These are phyloP conservation scores for Fusarium euwallaceae DNA, from an alignment of 2,329 filamentous ascomycete species.

Conservation along the genomic window DNA sequence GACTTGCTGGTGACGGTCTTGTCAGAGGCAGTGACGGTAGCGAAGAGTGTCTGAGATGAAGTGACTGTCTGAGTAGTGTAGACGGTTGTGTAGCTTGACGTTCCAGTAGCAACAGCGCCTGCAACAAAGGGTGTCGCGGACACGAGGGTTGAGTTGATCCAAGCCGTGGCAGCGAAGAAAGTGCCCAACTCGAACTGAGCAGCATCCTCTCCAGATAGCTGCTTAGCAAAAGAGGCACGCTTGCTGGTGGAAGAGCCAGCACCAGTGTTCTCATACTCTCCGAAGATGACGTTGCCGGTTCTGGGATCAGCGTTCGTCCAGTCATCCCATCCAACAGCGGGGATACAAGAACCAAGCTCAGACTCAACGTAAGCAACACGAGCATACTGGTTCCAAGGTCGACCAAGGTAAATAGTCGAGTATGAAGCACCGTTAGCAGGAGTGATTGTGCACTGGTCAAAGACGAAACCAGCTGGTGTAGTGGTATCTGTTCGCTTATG, in stretches of 20 bases:
- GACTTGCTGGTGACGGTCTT: constrained; percentile 31
- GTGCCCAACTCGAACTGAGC: constrained; percentile 36
- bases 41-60: constrained; percentile 31
- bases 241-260: constrained; percentile 33
- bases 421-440: constrained; percentile 44
- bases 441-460: constrained; percentile 50
- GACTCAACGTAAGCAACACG: constrained; percentile 42
- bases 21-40: constrained; percentile 26
- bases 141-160: constrained; percentile 42
- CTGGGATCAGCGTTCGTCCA: constrained; percentile 41
- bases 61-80: constrained; percentile 37
- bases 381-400: constrained; percentile 41
- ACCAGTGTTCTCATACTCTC: constrained; percentile 37
- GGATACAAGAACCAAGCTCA: constrained; percentile 24
- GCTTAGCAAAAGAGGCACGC: constrained; percentile 40
- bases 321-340: constrained; percentile 34
- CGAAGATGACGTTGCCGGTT: constrained; percentile 37
- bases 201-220: constrained; percentile 7
- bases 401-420: constrained; percentile 38
- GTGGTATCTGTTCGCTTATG: constrained; percentile 55
- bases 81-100: constrained; percentile 27
- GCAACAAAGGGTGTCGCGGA: constrained; percentile 38
- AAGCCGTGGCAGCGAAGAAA: constrained; percentile 37
- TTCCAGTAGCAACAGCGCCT: constrained; percentile 19
- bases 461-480: constrained; percentile 52